Evolutionary conservation across 164 flowering plant genomes (phyloP), one percentile per base, ranked within the genome.

Genomic region (Dillenia turbinata): DNA sequence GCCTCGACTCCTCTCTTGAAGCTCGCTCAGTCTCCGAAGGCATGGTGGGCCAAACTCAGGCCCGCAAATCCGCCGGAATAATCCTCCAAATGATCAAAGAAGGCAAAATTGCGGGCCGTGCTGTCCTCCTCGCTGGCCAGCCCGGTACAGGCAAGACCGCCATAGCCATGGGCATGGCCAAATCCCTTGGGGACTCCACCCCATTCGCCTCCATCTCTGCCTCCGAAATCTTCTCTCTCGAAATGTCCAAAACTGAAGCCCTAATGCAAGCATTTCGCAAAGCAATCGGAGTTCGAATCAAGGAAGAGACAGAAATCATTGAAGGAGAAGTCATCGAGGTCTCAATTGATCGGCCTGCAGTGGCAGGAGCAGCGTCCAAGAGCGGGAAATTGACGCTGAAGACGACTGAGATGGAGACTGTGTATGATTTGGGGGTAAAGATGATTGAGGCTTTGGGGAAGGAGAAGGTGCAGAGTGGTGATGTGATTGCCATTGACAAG

Each of bases 401-500:
- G 85, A 89, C 98, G 19, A 94, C 98, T 16, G 97, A 94, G 63
- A 94, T 94, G 98, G 97, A 94, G 77, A 87, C 97, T 0, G 90
- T 87, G 16, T 90, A 94, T 56, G 97, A 94, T 44, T 60, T 94
- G 68, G 98, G 98, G 52, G 83, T 85, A 9, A 94, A 94, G 81
- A 87, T 94, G 95, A 94, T 94, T 58, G 98, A 94, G 81, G 85
- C 92, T 0, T 56, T 94, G 71, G 83, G 83, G 60, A 90, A 87
- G 83, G 87, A 94, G 80, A 94, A 94, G 78, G 96, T 90, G 48
- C 92, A 87, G 83, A 90, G 98, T 55, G 97, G 98, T n/a, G 97
- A 94, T 70, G 96, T 94, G 14, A 73, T 94, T 54, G 98, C 85
- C 1, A 87, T 94, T 44, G 97, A 94, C 68, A 94, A 94, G 80